A percentile compares a stretch with the other conserved stretches of the same genome.
Evolutionary conservation across 108 stramenopile species (phyloP).

Genomic region (Pseudonitzschia multistriata): DNA sequence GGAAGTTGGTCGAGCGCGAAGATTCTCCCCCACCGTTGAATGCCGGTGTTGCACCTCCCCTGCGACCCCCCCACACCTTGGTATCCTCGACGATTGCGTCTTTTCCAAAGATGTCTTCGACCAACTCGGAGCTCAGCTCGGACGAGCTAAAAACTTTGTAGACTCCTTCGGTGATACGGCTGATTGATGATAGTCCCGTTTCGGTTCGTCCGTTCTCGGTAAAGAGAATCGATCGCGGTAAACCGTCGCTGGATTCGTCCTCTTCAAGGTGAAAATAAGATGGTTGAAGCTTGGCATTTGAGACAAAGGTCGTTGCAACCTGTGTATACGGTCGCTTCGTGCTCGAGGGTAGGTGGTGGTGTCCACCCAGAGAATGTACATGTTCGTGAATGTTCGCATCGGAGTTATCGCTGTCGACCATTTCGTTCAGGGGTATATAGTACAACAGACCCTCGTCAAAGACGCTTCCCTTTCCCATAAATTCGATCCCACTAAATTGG

Average conservation of each 20-base stretch:
- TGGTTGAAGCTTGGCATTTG: slow-evolving; percentile 52
- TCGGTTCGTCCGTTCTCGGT: slow-evolving; percentile 16
- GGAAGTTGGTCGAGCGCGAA: slow-evolving; percentile 41
- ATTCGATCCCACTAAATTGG: slow-evolving; percentile 57
- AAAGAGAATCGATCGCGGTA: slow-evolving; percentile 13
- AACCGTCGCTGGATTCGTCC: slow-evolving; percentile 44
- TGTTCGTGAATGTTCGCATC: slow-evolving; percentile 3
- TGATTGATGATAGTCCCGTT: slow-evolving; percentile 19
- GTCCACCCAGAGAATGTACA: not conserved
- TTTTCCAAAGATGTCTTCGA: slow-evolving; percentile 52
- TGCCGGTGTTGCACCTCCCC: slow-evolving; percentile 32
- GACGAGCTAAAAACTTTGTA: slow-evolving; percentile 64
- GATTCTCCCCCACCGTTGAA: slow-evolving; percentile 29
- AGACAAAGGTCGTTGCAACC: slow-evolving; percentile 71
- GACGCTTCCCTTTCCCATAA: slow-evolving; percentile 60
- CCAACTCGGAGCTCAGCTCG: slow-evolving; percentile 23
- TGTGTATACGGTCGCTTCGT: slow-evolving; percentile 62
- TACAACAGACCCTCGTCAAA: slow-evolving; percentile 35
- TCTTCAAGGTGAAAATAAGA: slow-evolving; percentile 41
- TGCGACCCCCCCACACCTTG: slow-evolving; percentile 59
- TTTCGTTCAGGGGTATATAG: slow-evolving; percentile 2
- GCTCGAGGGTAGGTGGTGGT: slow-evolving; percentile 36
- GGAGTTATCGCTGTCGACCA: not conserved
- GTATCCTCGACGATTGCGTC: slow-evolving; percentile 47
- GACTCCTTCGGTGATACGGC: slow-evolving; percentile 26